Evolutionary conservation across 23 red algal genomes (phyloP).

Genomic region (Agarophyton chilense): DNA sequence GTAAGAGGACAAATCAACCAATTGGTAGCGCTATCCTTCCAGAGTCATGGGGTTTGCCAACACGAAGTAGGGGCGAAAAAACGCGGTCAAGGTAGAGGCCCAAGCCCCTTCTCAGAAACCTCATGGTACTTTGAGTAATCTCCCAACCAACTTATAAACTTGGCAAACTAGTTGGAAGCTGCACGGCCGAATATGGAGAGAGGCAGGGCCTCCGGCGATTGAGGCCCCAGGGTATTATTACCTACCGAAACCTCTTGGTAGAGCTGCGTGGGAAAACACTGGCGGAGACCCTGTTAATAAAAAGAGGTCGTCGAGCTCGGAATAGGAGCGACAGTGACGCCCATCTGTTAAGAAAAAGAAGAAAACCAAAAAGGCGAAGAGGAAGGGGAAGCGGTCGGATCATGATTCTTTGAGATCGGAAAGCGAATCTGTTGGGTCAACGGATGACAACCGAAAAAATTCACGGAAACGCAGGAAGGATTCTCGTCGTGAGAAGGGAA

Average conservation of each 20-base stretch:
- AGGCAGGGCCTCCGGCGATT: too few species aligned
- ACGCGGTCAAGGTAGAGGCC: too few species aligned
- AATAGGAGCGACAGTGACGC: not conserved
- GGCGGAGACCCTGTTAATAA: not conserved
- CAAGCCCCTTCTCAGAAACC: not conserved
- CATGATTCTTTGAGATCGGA: not conserved
- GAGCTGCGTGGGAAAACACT: not conserved
- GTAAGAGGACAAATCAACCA: not conserved
- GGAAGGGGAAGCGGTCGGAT: too few species aligned
- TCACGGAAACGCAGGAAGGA: too few species aligned
- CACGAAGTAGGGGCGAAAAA: not conserved
- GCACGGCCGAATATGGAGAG: not conserved
- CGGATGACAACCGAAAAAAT: too few species aligned
- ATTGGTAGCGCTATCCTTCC: not conserved
- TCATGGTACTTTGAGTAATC: not conserved
- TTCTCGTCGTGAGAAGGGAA: too few species aligned
- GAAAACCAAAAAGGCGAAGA: not conserved
- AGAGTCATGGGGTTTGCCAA: not conserved
- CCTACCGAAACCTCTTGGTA: not conserved
- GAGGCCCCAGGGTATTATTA: not conserved
- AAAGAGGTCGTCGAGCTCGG: not conserved
- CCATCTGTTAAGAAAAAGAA: not conserved
- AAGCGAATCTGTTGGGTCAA: not conserved
- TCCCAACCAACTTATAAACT: not conserved
- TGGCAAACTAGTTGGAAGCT: not conserved